A percentile compares a stretch with the other conserved stretches of the same genome.
Conservation (phyloP, 2,329 filamentous ascomycete species). For the Emmonsiellopsis sp. region DNA sequence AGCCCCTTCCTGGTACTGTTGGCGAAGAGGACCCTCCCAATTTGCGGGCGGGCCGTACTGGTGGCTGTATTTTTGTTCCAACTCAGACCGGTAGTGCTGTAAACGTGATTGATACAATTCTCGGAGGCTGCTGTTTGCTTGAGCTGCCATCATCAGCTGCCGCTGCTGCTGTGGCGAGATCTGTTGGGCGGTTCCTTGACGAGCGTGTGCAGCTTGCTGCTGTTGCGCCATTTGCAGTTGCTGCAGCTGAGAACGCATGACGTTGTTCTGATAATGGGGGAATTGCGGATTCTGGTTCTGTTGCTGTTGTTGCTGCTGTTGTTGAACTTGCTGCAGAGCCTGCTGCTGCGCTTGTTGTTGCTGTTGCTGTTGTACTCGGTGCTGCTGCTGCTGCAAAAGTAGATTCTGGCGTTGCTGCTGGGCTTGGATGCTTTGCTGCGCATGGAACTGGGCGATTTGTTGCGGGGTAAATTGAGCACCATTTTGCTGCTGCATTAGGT, state of each 20-base stretch:
- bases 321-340: constrained; percentile 12
- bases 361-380: constrained; percentile 23
- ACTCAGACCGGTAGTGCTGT: constrained; percentile 28
- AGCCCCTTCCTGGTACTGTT: constrained; percentile 27
- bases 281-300: constrained; percentile 22
- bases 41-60: constrained; percentile 30
- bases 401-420: constrained; percentile 19
- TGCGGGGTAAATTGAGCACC: not conserved
- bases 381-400: constrained; percentile 16
- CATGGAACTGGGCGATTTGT: too few species aligned
- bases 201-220: constrained; percentile 16
- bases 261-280: too few species aligned
- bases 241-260: constrained; percentile 12
- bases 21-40: constrained; percentile 28
- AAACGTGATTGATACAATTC: constrained; percentile 9
- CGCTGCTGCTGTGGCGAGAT: constrained; percentile 30
- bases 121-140: constrained; percentile 28
- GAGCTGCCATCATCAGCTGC: constrained; percentile 30
- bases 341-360: constrained; percentile 17
- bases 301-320: constrained; percentile 17
- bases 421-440: not conserved
- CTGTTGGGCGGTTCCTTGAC: constrained; percentile 23
- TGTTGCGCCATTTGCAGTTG: constrained; percentile 29
- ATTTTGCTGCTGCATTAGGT: constrained; percentile 28
- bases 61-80: constrained; percentile 25